phyloP scores from a whole-genome alignment of 805 yeast genomes.

The Yarrowia sp. region DNA sequence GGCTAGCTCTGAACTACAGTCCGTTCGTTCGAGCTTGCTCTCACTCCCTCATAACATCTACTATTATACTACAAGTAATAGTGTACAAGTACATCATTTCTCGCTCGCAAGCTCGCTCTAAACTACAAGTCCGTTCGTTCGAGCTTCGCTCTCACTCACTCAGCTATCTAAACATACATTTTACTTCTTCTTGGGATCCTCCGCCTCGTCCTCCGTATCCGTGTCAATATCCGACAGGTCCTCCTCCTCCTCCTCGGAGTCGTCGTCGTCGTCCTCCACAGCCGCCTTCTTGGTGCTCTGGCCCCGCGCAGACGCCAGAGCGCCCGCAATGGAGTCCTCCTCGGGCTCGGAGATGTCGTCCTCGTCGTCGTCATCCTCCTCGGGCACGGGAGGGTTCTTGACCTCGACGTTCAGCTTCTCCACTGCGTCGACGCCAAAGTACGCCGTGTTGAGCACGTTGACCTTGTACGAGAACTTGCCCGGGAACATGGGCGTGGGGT shows the following conservation, averaged over 20 bases:
- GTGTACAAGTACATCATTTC: too few species aligned
- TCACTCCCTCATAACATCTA: too few species aligned
- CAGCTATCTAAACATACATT: slow-evolving; percentile 6
- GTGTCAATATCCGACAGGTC: slow-evolving; percentile 56
- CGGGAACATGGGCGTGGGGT: slow-evolving; percentile 71
- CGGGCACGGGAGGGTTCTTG: slow-evolving; percentile 47
- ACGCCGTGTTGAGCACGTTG: slow-evolving; percentile 66
- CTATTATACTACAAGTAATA: too few species aligned
- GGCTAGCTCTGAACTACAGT: too few species aligned
- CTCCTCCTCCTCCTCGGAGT: slow-evolving; percentile 45
- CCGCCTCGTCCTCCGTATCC: slow-evolving; percentile 58
- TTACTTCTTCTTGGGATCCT: slow-evolving; percentile 28
- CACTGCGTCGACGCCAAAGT: slow-evolving; percentile 79
- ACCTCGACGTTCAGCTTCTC: slow-evolving; percentile 72
- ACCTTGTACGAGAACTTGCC: slow-evolving; percentile 71
- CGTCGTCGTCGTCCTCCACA: slow-evolving; percentile 40
- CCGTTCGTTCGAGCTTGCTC: too few species aligned
- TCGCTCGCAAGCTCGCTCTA: too few species aligned
- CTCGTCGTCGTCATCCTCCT: slow-evolving; percentile 39
- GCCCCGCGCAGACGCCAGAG: slow-evolving; percentile 68
- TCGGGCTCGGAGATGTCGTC: slow-evolving; percentile 66
- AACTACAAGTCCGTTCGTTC: too few species aligned
- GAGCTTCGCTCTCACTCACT: background rate
- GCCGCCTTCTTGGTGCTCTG: slow-evolving; percentile 48
- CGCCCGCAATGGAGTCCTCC: slow-evolving; percentile 74